Base-by-base conservation (phyloP, 2,329 filamentous ascomycete species). In the Talaromyces atroroseus region DNA sequence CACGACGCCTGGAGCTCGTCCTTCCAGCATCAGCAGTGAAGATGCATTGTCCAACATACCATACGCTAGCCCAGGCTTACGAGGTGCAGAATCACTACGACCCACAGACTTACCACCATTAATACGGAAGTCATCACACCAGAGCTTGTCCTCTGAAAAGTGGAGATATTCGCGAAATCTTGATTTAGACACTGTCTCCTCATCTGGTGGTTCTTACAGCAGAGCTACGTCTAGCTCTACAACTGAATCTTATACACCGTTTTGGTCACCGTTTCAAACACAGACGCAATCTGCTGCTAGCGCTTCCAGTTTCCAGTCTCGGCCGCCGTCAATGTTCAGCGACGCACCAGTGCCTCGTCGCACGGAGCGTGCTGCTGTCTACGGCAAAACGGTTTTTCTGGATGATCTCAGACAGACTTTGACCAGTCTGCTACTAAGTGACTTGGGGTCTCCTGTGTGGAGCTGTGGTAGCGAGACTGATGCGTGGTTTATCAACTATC, bases 381-480 rank as follows among this genome's bases (percentile, higher is more conserved):
- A 89, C 58, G 87, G 90, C 46, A 95, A 94, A 74, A 78, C 82
- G 2, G 81, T 79, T n/a, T 96, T 96, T 70, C 76, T 96, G 54
- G 78, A 83, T 7, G 87, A 90, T 29, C 77, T 96, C 29, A 86
- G 86, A 63, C 88, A 92, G 67, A 88, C 86, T 0, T 75, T 97
- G 40, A 92, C 87, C 1, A 92, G 90, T 61, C 78, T 99, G 18
- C 75, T 97, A 1, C 76, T 97, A 24, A 97, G 92, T 50, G 94
- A 99, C 68, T 79, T 97, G 3, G 91, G 92, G 5, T 91, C 87
- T 42, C 82, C 90, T 29, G 87, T 96, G 1, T 94, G 95, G 71
- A 84, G 86, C n/a, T 83, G 83, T 51, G 94, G 94, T 2, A 95
- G 91, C 44, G 94, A 99, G 74, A 97, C 92, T 0, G 94, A 97